A percentile compares a stretch with the other conserved stretches of the same genome.
Conservation (phyloP, 768 basidiomycete genomes). For the Austroboletus festivus region DNA sequence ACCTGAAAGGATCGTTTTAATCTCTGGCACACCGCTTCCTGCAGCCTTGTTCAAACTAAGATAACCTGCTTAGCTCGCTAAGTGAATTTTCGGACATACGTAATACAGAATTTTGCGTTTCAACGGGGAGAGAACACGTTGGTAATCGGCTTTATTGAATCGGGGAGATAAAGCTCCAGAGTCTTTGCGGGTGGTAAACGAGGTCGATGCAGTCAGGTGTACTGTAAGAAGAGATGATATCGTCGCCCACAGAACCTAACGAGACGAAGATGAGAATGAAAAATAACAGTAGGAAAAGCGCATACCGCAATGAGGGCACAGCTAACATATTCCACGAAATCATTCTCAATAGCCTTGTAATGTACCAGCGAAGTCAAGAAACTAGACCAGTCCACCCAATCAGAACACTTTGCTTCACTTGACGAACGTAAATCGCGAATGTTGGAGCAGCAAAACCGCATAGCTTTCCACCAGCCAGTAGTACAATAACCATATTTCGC, state of each 20-base stretch:
- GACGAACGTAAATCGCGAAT: slow-evolving; percentile 10
- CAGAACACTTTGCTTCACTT: slow-evolving; percentile 46
- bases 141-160: slow-evolving; percentile 35
- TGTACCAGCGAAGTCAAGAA: slow-evolving; percentile 38
- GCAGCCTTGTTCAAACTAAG: slow-evolving; percentile 59
- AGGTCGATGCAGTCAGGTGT: slow-evolving; percentile 82
- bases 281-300: slow-evolving; percentile 6
- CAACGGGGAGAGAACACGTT: slow-evolving; percentile 25
- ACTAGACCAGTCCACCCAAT: slow-evolving; percentile 78
- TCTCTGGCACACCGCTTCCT: slow-evolving; percentile 94
- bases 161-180: slow-evolving; percentile 61
- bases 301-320: slow-evolving; percentile 81
- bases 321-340: slow-evolving; percentile 60
- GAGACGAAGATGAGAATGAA: neutral
- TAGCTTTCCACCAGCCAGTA: slow-evolving; percentile 66
- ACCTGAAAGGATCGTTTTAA: slow-evolving; percentile 93
- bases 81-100: slow-evolving; percentile 44
- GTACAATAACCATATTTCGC: slow-evolving; percentile 88
- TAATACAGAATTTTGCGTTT: slow-evolving; percentile 81
- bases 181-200: slow-evolving; percentile 87
- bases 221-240: slow-evolving; percentile 80
- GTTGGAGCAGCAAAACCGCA: slow-evolving; percentile 76
- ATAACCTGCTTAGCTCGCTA: neutral
- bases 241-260: slow-evolving; percentile 69
- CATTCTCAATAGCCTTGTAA: slow-evolving; percentile 19